phyloP scores from a whole-genome alignment of 129 eudicot species.

The Gnaphalium uliginosum region DNA sequence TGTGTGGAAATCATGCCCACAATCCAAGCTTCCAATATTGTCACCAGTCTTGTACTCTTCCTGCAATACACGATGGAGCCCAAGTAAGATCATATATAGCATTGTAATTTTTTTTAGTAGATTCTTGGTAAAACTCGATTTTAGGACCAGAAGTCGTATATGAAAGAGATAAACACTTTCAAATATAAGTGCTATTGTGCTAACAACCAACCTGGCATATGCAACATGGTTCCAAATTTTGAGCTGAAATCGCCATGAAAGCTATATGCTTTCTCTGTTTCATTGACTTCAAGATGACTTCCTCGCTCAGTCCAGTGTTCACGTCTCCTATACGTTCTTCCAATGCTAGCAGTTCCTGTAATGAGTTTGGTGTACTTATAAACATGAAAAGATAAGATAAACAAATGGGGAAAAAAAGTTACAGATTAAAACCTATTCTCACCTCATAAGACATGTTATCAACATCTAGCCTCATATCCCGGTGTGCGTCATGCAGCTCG shows the following conservation, averaged over 20 bases:
- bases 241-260: conserved; percentile 31
- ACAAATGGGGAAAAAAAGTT: background rate
- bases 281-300: conserved; percentile 45
- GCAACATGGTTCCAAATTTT: conserved; percentile 53
- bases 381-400: background rate
- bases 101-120: background rate
- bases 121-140: conserved; percentile 7
- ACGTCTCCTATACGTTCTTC: conserved; percentile 81
- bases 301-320: conserved; percentile 73
- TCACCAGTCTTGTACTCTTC: conserved; percentile 35
- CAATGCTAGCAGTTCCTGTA: conserved; percentile 75
- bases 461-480: conserved; percentile 90
- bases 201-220: conserved; percentile 54
- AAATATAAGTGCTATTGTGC: background rate
- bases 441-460: conserved; percentile 94
- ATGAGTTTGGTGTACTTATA: background rate
- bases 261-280: conserved; percentile 52
- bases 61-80: conserved; percentile 10
- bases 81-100: background rate
- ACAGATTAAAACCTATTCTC: background rate
- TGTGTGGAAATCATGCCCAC: conserved; percentile 46
- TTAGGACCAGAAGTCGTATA: background rate
- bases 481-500: conserved; percentile 74
- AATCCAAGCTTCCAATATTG: conserved; percentile 37
- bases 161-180: background rate